Percentiles rank a stretch among this genome's conserved stretches.
Evolutionary conservation across 768 basidiomycete genomes (phyloP).

Genomic region (Mycena latifolia): DNA sequence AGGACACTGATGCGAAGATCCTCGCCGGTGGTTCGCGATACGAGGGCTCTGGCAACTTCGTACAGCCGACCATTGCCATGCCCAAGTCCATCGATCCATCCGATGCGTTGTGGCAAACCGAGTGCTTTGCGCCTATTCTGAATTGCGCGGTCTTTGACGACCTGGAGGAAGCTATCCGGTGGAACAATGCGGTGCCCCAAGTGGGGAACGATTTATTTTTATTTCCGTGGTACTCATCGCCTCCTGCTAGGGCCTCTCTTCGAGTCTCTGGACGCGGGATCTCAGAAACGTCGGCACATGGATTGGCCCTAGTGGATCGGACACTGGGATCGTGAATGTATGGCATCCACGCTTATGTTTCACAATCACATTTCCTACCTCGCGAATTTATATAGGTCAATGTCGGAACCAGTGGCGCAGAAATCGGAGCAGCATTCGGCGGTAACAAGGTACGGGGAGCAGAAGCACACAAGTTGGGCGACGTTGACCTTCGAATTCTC

Average conservation of each 20-base stretch:
- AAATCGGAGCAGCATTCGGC: slow-evolving; percentile 88
- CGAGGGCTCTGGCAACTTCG: slow-evolving; percentile 83
- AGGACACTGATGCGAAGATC: slow-evolving; percentile 78
- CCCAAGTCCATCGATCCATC: slow-evolving; percentile 67
- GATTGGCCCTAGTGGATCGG: slow-evolving; percentile 91
- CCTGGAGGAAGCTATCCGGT: slow-evolving; percentile 86
- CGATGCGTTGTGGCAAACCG: slow-evolving; percentile 78
- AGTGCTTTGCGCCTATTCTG: slow-evolving; percentile 92
- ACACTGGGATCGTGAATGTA: slow-evolving; percentile 94
- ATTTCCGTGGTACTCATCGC: slow-evolving; percentile 25
- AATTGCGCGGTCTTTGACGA: slow-evolving; percentile 90
- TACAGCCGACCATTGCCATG: slow-evolving; percentile 87
- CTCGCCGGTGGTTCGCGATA: slow-evolving; percentile 78
- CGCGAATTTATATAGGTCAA: slow-evolving; percentile 56
- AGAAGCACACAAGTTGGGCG: slow-evolving; percentile 20
- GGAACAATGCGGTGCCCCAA: slow-evolving; percentile 93
- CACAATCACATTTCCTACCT: slow-evolving; percentile 11
- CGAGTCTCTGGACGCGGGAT: slow-evolving; percentile 92
- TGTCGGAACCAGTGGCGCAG: slow-evolving; percentile 71
- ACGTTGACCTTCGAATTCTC: slow-evolving; percentile 27
- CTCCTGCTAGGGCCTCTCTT: slow-evolving; percentile 78
- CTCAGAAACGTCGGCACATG: slow-evolving; percentile 89
- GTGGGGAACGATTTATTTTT: slow-evolving; percentile 44
- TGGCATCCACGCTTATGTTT: slow-evolving; percentile 42
- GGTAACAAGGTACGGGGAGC: slow-evolving; percentile 84